Base-by-base conservation (phyloP, 345 rosid species). In the Abelmoschus esculentus region DNA sequence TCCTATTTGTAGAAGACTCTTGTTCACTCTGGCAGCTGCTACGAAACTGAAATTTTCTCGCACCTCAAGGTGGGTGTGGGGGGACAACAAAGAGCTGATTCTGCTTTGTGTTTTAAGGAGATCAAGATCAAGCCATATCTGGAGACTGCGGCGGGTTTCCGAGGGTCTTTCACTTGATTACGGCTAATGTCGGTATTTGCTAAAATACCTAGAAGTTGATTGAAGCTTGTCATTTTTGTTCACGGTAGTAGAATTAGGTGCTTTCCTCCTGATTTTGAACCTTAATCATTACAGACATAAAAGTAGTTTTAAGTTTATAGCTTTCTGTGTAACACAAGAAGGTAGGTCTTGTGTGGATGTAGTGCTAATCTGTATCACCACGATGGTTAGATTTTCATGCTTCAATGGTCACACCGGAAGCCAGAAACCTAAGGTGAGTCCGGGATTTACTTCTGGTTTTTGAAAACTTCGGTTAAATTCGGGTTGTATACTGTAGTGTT, bases 21-120 rank as follows among this genome's bases (percentile, higher is more conserved):
- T 77, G 80, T 91, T 86, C 93, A 96, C 90, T 90, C 99, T 96
- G 98, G 99, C 99, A 87, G 90, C 97, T 83, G 76, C 90, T 79
- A 78, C 84, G 76, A 80, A 82, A 72, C 62, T 76, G 53, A 77
- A 82, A 76, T 75, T 76, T 84, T 86, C 96, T 96, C 92, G 87
- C 99, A 90, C 98, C 99, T 92, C 83, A 46, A 80, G 74, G 87
- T 73, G 87, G 92, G 95, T 90, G 98, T 87, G 91, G 95, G 92
- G 86, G 85, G 89, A 86, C 83, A 72, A 73, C 50, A 71, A 84
- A 76, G 80, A 73, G 68, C 71, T 80, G 62, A 78, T 76, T 79
- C 70, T 85, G 78, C 80, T 85, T 47, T 87, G 72, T 74, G 83
- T 83, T 62, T 81, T 88, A 67, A 87, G 93, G 80, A 81, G 91